Conservation (phyloP, 169 alveolate species). For the Neospora caninum region DNA sequence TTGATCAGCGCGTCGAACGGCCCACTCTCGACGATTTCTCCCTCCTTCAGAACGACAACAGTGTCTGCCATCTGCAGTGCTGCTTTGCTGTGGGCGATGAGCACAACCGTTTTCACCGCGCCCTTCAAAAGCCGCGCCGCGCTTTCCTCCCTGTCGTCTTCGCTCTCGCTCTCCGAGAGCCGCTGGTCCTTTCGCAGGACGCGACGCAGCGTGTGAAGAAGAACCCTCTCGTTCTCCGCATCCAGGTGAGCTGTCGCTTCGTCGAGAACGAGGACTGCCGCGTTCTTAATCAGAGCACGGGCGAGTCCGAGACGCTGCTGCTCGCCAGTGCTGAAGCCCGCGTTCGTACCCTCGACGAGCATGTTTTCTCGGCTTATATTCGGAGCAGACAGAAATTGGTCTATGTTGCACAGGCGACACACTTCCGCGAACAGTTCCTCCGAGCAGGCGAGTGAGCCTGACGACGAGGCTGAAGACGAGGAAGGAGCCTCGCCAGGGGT, state of each 20-base stretch:
- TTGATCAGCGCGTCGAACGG: conserved; percentile 16
- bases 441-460: no score
- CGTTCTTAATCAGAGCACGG: conserved; percentile 40
- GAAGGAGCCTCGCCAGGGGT: not conserved
- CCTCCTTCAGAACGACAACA: conserved; percentile 26
- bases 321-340: conserved; percentile 60
- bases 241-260: conserved; percentile 50
- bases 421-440: conserved; percentile 8
- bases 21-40: conserved; percentile 31
- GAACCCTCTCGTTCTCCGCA: conserved; percentile 17
- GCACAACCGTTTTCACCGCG: conserved; percentile 2
- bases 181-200: not conserved
- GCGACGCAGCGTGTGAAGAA: not conserved
- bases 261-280: conserved; percentile 44
- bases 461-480: no score
- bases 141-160: not conserved
- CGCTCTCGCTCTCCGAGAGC: not conserved
- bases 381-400: not conserved
- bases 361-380: not conserved
- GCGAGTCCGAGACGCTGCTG: conserved; percentile 62
- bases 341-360: not conserved
- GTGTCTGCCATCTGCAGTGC: conserved; percentile 32
- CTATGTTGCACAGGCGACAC: not conserved
- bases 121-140: not conserved
- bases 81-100: conserved; percentile 55